A percentile compares a stretch with the other conserved stretches of the same genome.
These are phyloP conservation scores for Hypoxylon sp. DNA, from an alignment of 2,329 filamentous ascomycete genomes.

Conservation along the genomic window DNA sequence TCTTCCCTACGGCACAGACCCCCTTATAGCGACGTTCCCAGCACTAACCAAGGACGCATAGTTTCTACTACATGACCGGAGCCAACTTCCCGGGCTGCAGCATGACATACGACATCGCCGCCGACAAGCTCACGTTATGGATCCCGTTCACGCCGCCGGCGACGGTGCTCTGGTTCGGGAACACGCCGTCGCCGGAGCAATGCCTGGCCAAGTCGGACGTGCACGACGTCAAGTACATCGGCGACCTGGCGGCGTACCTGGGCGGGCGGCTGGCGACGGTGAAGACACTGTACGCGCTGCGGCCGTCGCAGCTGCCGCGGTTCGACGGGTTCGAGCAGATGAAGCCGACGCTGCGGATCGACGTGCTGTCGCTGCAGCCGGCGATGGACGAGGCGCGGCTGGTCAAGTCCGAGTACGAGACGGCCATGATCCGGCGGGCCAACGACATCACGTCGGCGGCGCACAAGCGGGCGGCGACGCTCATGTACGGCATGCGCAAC, in stretches of 20 bases:
- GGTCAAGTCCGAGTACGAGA: conserved; percentile 85
- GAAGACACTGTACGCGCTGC: conserved; percentile 55
- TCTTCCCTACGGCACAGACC: conserved; percentile 5
- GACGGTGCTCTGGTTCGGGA: conserved; percentile 70
- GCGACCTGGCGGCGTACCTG: conserved; percentile 59
- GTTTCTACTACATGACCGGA: conserved; percentile 67
- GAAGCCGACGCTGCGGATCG: conserved; percentile 50
- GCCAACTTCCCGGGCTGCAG: conserved; percentile 62
- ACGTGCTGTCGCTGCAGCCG: conserved; percentile 63
- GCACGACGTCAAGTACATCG: conserved; percentile 71
- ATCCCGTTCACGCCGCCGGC: conserved; percentile 72
- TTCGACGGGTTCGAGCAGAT: conserved; percentile 40
- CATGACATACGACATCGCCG: conserved; percentile 64
- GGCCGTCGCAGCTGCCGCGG: conserved; percentile 54
- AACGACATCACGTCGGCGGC: conserved; percentile 81
- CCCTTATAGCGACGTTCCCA: not conserved
- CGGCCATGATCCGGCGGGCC: conserved; percentile 81
- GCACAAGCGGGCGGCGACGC: conserved; percentile 75
- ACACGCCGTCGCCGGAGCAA: conserved; percentile 66
- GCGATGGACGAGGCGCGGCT: conserved; percentile 84
- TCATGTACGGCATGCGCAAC: conserved; percentile 69
- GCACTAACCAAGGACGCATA: conserved; percentile 39
- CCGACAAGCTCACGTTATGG: conserved; percentile 74
- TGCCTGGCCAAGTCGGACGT: conserved; percentile 71
- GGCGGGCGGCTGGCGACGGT: conserved; percentile 53